These are phyloP conservation scores for Aspergillus melleus DNA, from an alignment of 2,329 filamentous ascomycete genomes.

Conservation along the genomic window DNA sequence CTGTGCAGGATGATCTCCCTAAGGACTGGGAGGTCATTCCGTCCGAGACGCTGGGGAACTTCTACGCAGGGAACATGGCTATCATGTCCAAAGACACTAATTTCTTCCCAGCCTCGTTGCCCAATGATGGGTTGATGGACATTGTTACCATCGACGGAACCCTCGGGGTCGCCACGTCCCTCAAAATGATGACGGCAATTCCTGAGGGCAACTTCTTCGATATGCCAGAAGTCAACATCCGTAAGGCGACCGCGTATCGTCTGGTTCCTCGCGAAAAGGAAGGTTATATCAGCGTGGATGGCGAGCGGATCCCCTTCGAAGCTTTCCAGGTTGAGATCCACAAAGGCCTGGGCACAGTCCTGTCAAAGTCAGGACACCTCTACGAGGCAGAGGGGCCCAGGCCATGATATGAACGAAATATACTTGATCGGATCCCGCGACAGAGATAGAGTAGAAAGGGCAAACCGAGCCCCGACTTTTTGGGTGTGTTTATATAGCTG, in stretches of 20 bases:
- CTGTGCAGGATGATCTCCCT: conserved; percentile 73
- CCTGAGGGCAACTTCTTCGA: conserved; percentile 78
- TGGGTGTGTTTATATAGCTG: conserved; percentile 13
- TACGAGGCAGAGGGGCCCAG: conserved; percentile 62
- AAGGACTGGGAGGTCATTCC: conserved; percentile 72
- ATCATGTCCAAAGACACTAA: conserved; percentile 85
- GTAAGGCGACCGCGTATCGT: conserved; percentile 84
- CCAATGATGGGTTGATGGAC: conserved; percentile 83
- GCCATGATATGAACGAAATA: conserved; percentile 12
- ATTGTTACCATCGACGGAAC: conserved; percentile 78
- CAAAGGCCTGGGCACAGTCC: conserved; percentile 75
- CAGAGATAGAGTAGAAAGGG: neutral
- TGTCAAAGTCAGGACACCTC: conserved; percentile 69
- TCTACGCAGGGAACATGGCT: conserved; percentile 93
- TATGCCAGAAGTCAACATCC: conserved; percentile 72
- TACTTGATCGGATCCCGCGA: neutral
- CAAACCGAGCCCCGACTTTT: neutral
- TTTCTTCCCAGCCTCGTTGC: conserved; percentile 77
- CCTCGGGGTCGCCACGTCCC: conserved; percentile 63
- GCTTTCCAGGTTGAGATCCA: conserved; percentile 92
- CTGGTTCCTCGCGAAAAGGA: conserved; percentile 72
- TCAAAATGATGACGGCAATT: conserved; percentile 70
- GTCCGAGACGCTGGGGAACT: conserved; percentile 79
- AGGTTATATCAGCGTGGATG: conserved; percentile 92
- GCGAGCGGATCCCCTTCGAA: conserved; percentile 81